Conservation (phyloP, 805 yeast species). For the Candida lessepsii region DNA sequence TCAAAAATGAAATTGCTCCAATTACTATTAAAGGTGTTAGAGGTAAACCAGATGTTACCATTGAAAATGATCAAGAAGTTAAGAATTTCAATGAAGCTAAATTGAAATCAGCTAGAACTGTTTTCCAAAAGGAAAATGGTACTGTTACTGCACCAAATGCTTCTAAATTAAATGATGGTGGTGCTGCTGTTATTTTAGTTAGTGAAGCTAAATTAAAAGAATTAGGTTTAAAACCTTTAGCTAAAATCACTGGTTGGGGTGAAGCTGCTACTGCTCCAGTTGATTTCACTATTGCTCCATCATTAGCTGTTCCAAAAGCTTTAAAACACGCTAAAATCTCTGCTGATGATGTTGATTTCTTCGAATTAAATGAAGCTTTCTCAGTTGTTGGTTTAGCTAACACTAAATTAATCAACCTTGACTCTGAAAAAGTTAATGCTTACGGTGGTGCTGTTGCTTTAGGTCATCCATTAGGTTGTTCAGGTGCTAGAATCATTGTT, state of each 20-base stretch:
- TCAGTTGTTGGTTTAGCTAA: slow-evolving; percentile 95
- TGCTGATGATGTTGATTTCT: slow-evolving; percentile 74
- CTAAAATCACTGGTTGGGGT: slow-evolving; percentile 91
- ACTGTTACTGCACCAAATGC: slow-evolving; percentile 98
- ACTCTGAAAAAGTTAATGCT: slow-evolving; percentile 69
- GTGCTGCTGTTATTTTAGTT: slow-evolving; percentile 88
- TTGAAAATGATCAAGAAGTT: slow-evolving; percentile 82
- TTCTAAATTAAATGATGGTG: slow-evolving; percentile 96
- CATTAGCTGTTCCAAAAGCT: slow-evolving; percentile 95
- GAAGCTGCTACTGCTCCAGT: slow-evolving; percentile 96
- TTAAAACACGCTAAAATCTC: slow-evolving; percentile 76
- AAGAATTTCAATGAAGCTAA: slow-evolving; percentile 73
- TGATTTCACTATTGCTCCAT: slow-evolving; percentile 95
- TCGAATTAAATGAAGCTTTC: slow-evolving; percentile 97
- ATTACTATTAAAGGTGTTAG: slow-evolving; percentile 85
- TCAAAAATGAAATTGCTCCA: slow-evolving; percentile 78
- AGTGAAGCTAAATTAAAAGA: slow-evolving; percentile 83
- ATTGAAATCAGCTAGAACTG: slow-evolving; percentile 81
- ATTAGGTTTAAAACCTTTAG: slow-evolving; percentile 84
- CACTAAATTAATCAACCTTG: slow-evolving; percentile 64
- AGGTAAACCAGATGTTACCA: slow-evolving; percentile 57
- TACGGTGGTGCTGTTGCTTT: slow-evolving; percentile 96
- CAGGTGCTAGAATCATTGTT: slow-evolving; percentile 91
- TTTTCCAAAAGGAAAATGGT: slow-evolving; percentile 85
- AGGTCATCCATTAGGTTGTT: slow-evolving; percentile 93